A percentile compares a stretch with the other conserved stretches of the same genome.
phyloP scores from a whole-genome alignment of 2,329 filamentous ascomycete genomes.

The Cadophora malorum region DNA sequence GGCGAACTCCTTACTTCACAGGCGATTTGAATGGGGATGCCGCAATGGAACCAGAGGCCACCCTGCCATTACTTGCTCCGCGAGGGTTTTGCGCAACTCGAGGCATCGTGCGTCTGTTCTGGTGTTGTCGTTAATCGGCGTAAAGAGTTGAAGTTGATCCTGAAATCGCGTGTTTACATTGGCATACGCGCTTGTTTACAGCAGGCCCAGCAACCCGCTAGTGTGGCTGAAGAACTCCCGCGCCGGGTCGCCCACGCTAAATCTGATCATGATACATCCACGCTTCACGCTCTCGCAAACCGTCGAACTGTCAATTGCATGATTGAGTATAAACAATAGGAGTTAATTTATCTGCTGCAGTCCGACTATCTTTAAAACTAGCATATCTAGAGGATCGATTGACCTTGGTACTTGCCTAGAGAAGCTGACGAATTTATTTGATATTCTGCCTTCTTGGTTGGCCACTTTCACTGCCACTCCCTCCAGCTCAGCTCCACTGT shows the following conservation, averaged over 20 bases:
- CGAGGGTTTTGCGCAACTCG: constrained; percentile 57
- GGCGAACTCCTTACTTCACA: constrained; percentile 43
- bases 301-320: neutral
- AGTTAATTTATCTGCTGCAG: neutral
- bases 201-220: neutral
- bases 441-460: constrained; percentile 12
- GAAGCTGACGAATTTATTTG: neutral
- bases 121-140: constrained; percentile 19
- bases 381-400: neutral
- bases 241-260: neutral
- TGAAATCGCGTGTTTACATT: constrained; percentile 30
- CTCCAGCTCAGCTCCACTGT: neutral
- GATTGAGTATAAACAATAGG: neutral
- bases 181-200: constrained; percentile 33
- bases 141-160: neutral
- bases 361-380: neutral
- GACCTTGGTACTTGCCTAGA: neutral
- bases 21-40: constrained; percentile 46
- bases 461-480: neutral
- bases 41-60: constrained; percentile 48
- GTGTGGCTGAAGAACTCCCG: constrained; percentile 3
- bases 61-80: constrained; percentile 47
- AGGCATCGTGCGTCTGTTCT: constrained; percentile 52
- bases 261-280: neutral
- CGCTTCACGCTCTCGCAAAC: too few species aligned